phyloP scores from a whole-genome alignment of 208 protist genomes.

The Crithidia mellificae region DNA sequence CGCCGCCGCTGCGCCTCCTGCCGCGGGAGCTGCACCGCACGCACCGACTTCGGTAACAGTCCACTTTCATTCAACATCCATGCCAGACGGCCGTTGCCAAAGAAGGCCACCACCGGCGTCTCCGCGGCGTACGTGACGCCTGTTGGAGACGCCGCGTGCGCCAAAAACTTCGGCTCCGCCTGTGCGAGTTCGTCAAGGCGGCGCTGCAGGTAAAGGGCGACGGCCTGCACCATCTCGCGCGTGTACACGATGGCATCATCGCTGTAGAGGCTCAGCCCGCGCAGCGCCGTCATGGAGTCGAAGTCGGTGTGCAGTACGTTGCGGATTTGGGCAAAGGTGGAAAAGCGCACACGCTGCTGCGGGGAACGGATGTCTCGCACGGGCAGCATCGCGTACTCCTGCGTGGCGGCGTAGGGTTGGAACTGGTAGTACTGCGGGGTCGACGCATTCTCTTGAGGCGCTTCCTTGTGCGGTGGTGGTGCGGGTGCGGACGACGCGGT shows the following conservation, averaged over 20 bases:
- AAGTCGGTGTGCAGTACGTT: constrained; percentile 72
- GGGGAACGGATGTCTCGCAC: constrained; percentile 31
- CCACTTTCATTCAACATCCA: constrained; percentile 57
- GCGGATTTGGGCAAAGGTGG: constrained; percentile 60
- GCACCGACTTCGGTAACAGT: constrained; percentile 35
- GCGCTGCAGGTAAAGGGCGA: constrained; percentile 58
- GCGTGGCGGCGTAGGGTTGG: constrained; percentile 60
- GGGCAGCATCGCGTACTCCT: constrained; percentile 76
- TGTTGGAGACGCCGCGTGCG: background rate
- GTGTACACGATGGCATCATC: constrained; percentile 62
- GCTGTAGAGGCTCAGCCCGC: constrained; percentile 42
- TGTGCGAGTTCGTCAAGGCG: constrained; percentile 41
- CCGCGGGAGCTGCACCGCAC: constrained; percentile 48
- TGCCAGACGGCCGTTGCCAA: constrained; percentile 71
- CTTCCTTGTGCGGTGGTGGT: too few relatives aligned
- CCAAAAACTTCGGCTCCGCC: constrained; percentile 38
- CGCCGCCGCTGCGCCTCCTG: constrained; percentile 38
- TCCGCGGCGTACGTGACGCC: constrained; percentile 32
- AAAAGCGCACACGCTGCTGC: constrained; percentile 40
- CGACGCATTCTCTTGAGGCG: too few relatives aligned
- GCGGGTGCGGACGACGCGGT: constrained; percentile 4
- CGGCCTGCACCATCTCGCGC: constrained; percentile 48
- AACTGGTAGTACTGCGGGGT: constrained; percentile 42
- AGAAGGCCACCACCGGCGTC: constrained; percentile 64
- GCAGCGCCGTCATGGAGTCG: constrained; percentile 61